phyloP scores from a whole-genome alignment of 305 asterid genomes.

The Petunia hybrid region DNA sequence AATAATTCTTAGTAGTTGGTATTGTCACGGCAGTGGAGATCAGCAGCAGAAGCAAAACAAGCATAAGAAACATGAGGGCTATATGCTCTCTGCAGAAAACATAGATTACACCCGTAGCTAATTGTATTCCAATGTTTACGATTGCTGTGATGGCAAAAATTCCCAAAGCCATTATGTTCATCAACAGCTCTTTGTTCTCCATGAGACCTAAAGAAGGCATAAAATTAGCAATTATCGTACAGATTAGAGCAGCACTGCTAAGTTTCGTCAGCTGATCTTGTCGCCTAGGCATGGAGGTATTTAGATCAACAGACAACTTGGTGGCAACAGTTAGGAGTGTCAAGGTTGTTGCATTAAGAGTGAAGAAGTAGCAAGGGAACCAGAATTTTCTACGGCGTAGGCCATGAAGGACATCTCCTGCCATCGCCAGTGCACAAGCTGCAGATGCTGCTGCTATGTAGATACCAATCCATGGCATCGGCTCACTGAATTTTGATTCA shows the following conservation, averaged over 20 bases:
- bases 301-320: constrained; percentile 70
- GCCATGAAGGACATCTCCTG: constrained; percentile 57
- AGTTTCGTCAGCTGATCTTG: constrained; percentile 79
- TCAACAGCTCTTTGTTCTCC: constrained; percentile 67
- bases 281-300: constrained; percentile 75
- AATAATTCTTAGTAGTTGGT: constrained; percentile 62
- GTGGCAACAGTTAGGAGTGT: constrained; percentile 64
- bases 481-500: constrained; percentile 65
- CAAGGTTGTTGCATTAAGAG: constrained; percentile 72
- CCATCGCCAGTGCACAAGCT: constrained; percentile 66
- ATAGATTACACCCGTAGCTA: constrained; percentile 78
- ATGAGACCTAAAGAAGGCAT: constrained; percentile 78
- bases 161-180: constrained; percentile 70
- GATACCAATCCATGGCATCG: constrained; percentile 81
- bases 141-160: constrained; percentile 71
- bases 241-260: constrained; percentile 69
- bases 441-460: constrained; percentile 68
- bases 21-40: constrained; percentile 70
- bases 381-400: constrained; percentile 53
- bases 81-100: constrained; percentile 64
- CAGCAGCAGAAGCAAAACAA: constrained; percentile 53
- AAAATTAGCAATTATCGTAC: constrained; percentile 69
- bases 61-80: constrained; percentile 54
- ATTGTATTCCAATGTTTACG: constrained; percentile 69
- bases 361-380: constrained; percentile 72